Base-by-base conservation (phyloP, 202 grass and related monocot genomes). In the Schoenoplectus triqueter region DNA sequence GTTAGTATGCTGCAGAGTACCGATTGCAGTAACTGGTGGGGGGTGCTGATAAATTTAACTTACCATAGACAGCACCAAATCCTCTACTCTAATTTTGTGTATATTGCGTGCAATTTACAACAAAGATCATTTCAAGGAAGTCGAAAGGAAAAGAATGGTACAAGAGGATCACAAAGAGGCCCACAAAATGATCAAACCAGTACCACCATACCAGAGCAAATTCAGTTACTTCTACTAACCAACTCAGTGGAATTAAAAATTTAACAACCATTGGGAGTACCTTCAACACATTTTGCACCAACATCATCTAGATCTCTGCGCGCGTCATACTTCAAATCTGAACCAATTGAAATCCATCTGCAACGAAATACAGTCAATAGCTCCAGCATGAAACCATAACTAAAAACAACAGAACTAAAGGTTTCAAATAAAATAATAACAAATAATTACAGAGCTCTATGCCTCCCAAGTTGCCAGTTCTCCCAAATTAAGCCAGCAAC, bases 401-500 rank as follows among this genome's bases (percentile, higher is more conserved):
- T 47, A 22, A 68, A 62, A 45, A 86, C 62, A 69, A 56, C 40
- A 10, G 39, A 5, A 39, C 41, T 8, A 60, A 79, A 81, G 48
- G 84, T 47, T 51, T 21, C 64, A 86, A 18, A 86, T 60, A 69
- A 87, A 57, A 78, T 82, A 31, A 82, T 79, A 14, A 15, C 19
- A 67, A 85, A 90, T 57, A 72, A 93, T 96, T 91, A 99, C 96
- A 99, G 69, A 88, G 92, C 91, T 85, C 95, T 99, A 81, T 91
- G 87, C 66, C 91, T 93, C 81, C 87, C 91, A 81, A 94, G 93
- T 84, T 99, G 93, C 96, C 96, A 99, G 89, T 94, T 96, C 88
- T 99, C 96, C 96, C 93, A 95, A 49, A 96, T 94, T 90, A 99
- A 94, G 66, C 96, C 96, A 83, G 93, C 96, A 92, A 99, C 93